phyloP scores from a whole-genome alignment of 2,329 filamentous ascomycete species.

The Claviceps spartinae region DNA sequence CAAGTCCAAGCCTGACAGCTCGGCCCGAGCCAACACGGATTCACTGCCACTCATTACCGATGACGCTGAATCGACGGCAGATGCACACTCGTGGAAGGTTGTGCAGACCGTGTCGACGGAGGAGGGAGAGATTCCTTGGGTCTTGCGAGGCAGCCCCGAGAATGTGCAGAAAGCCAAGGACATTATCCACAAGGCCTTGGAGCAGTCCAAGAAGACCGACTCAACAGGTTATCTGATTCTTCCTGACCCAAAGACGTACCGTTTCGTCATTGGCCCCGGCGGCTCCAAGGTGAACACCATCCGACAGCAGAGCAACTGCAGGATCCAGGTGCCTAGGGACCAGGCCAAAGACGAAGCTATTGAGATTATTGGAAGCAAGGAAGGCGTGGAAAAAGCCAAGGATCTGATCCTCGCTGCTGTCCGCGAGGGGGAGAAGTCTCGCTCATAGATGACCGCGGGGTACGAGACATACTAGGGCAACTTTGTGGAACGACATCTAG shows the following conservation, averaged over 20 bases:
- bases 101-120: slow-evolving; percentile 50
- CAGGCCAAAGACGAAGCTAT: slow-evolving; percentile 69
- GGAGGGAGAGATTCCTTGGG: slow-evolving; percentile 73
- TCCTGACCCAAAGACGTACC: slow-evolving; percentile 78
- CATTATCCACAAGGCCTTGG: slow-evolving; percentile 57
- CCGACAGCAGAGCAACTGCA: slow-evolving; percentile 81
- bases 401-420: slow-evolving; percentile 81
- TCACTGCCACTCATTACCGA: slow-evolving; percentile 87
- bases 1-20: slow-evolving; percentile 52
- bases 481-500: background rate
- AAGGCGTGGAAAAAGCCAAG: slow-evolving; percentile 75
- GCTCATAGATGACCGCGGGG: slow-evolving; percentile 12
- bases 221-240: slow-evolving; percentile 79
- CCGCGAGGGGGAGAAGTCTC: slow-evolving; percentile 37
- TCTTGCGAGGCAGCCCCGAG: slow-evolving; percentile 66
- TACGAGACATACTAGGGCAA: background rate
- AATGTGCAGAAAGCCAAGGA: slow-evolving; percentile 71
- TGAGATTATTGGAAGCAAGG: slow-evolving; percentile 67
- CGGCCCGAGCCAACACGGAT: slow-evolving; percentile 42
- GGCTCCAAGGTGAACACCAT: slow-evolving; percentile 89
- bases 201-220: slow-evolving; percentile 54
- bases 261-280: slow-evolving; percentile 77
- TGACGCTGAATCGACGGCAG: slow-evolving; percentile 49
- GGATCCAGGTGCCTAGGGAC: slow-evolving; percentile 82
- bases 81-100: slow-evolving; percentile 72